These are phyloP conservation scores for Magnusiomyces paraingens DNA, from an alignment of 1,139 yeast genomes.

Conservation along the genomic window DNA sequence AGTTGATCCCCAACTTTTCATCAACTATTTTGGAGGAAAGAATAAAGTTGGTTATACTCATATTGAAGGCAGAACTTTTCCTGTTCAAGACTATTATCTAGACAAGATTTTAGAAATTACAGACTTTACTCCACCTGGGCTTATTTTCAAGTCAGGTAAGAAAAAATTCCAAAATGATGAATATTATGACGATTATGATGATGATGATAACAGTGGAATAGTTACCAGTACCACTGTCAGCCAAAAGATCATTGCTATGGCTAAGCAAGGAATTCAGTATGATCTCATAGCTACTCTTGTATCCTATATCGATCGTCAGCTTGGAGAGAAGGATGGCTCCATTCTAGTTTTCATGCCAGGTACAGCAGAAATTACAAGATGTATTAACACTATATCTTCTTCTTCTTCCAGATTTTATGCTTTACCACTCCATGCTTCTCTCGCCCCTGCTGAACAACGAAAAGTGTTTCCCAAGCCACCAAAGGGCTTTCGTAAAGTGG, in stretches of 20 bases:
- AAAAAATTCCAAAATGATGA: conserved; percentile 20
- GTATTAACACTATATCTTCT: conserved; percentile 35
- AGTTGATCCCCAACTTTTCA: conserved; percentile 65
- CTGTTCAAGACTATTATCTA: conserved; percentile 69
- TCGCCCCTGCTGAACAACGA: conserved; percentile 76
- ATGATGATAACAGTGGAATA: neutral
- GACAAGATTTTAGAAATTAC: conserved; percentile 54
- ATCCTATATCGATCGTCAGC: conserved; percentile 43
- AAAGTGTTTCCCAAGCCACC: conserved; percentile 57
- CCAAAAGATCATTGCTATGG: conserved; percentile 33
- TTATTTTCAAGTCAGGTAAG: conserved; percentile 3
- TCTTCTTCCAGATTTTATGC: conserved; percentile 29
- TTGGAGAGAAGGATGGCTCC: conserved; percentile 54
- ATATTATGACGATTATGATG: conserved; percentile 19
- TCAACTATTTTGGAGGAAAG: conserved; percentile 47
- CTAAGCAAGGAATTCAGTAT: conserved; percentile 51
- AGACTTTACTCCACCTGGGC: conserved; percentile 30
- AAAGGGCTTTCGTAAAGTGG: conserved; percentile 57
- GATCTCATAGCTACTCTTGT: conserved; percentile 59
- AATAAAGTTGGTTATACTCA: conserved; percentile 41
- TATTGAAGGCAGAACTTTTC: conserved; percentile 90
- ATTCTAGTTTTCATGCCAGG: conserved; percentile 86
- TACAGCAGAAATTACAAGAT: conserved; percentile 72
- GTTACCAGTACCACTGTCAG: conserved; percentile 23
- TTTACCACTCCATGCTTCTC: conserved; percentile 82